Conservation (phyloP, 257 asterid genomes). For the Solanum commersonii region DNA sequence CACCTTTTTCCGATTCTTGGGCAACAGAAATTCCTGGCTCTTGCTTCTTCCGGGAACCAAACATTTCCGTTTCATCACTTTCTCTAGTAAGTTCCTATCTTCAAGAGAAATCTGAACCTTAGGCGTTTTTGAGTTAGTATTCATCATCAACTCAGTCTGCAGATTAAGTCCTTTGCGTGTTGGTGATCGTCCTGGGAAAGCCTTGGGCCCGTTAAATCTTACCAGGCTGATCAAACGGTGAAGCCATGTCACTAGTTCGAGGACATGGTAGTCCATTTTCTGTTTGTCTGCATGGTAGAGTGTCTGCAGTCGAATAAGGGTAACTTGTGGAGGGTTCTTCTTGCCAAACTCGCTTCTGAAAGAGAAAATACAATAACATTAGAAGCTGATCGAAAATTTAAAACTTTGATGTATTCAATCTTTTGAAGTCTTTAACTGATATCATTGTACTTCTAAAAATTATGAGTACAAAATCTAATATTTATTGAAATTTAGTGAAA, state of each 20-base stretch:
- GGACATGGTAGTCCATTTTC: constrained; percentile 63
- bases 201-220: constrained; percentile 41
- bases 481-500: neutral
- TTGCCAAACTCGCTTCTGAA: constrained; percentile 79
- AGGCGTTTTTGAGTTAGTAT: neutral
- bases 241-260: constrained; percentile 74
- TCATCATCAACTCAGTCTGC: neutral
- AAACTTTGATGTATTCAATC: neutral
- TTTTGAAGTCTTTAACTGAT: neutral
- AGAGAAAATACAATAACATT: neutral
- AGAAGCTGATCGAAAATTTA: neutral
- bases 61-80: constrained; percentile 54
- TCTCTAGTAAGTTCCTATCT: constrained; percentile 62
- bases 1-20: constrained; percentile 25
- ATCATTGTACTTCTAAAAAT: neutral
- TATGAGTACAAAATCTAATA: neutral
- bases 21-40: constrained; percentile 65
- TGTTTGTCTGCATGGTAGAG: constrained; percentile 79
- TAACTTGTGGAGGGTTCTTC: constrained; percentile 30
- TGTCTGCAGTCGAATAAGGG: constrained; percentile 72
- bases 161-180: constrained; percentile 29
- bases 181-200: constrained; percentile 48
- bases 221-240: constrained; percentile 67
- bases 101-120: constrained; percentile 43
- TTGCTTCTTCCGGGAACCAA: constrained; percentile 61